These are phyloP conservation scores for Holtermanniella nyarrowii DNA, from an alignment of 768 basidiomycete species.

Conservation along the genomic window DNA sequence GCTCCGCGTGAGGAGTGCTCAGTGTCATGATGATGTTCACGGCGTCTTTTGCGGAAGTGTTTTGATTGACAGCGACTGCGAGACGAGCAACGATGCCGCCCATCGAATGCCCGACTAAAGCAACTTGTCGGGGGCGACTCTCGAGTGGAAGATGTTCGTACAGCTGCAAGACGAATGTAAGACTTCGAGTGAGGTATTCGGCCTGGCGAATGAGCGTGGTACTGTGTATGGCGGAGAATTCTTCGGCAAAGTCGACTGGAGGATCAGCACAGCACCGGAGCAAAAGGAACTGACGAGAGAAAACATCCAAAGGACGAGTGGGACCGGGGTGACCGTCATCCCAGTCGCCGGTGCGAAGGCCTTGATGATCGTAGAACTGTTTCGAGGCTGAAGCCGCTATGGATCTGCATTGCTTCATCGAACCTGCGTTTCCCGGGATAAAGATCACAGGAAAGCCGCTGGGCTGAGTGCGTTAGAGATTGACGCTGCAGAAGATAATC, in stretches of 20 bases:
- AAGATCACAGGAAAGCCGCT: conserved; percentile 79
- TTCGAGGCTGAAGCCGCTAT: conserved; percentile 83
- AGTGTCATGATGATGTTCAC: conserved; percentile 64
- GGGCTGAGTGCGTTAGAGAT: background rate
- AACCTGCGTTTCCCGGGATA: conserved; percentile 95
- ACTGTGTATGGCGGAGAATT: conserved; percentile 89
- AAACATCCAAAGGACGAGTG: conserved; percentile 60
- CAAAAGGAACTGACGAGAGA: conserved; percentile 52
- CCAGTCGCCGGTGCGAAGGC: conserved; percentile 3
- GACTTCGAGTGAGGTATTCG: conserved; percentile 58
- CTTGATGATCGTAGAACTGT: conserved; percentile 62
- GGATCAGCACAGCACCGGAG: background rate
- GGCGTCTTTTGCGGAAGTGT: background rate
- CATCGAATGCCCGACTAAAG: conserved; percentile 92
- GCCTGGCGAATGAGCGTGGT: conserved; percentile 75
- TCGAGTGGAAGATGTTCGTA: conserved; percentile 15
- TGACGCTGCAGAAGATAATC: background rate
- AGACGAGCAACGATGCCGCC: conserved; percentile 83
- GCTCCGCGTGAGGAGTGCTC: conserved; percentile 81
- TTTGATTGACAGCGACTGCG: conserved; percentile 48
- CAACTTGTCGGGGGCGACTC: conserved; percentile 49
- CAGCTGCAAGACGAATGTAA: conserved; percentile 43
- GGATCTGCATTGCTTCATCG: conserved; percentile 82
- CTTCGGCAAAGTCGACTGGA: conserved; percentile 90
- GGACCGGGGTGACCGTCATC: conserved; percentile 16